Percentiles rank a stretch among this genome's conserved stretches.
Conservation (phyloP, 1,139 yeast genomes). For the Yamadazyma taylorii region DNA sequence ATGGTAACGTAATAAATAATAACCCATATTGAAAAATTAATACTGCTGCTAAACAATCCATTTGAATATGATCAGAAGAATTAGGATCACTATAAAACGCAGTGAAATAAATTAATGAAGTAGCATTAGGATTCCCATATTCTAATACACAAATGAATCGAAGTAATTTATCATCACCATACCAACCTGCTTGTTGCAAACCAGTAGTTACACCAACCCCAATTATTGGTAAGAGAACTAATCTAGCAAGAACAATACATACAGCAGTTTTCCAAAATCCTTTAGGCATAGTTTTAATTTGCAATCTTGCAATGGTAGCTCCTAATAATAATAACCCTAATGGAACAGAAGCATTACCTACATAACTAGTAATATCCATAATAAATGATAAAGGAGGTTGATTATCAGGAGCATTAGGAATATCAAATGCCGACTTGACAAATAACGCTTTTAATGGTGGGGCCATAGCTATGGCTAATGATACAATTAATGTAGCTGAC, state of each 20-base stretch:
- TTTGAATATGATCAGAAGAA: slow-evolving; percentile 62
- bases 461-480: slow-evolving; percentile 71
- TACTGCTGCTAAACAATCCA: slow-evolving; percentile 79
- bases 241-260: slow-evolving; percentile 33
- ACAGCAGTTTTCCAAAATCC: slow-evolving; percentile 69
- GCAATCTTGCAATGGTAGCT: slow-evolving; percentile 78
- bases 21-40: slow-evolving; percentile 68
- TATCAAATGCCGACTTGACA: slow-evolving; percentile 36
- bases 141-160: slow-evolving; percentile 72
- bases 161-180: slow-evolving; percentile 47
- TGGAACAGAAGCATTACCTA: slow-evolving; percentile 90
- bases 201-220: slow-evolving; percentile 51
- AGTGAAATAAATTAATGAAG: slow-evolving; percentile 79
- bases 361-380: slow-evolving; percentile 74
- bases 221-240: slow-evolving; percentile 42
- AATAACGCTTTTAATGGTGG: slow-evolving; percentile 87
- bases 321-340: slow-evolving; percentile 79
- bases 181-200: slow-evolving; percentile 46
- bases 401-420: slow-evolving; percentile 75
- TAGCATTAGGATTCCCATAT: slow-evolving; percentile 84
- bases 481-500: slow-evolving; percentile 60
- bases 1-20: slow-evolving; percentile 62
- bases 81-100: slow-evolving; percentile 76
- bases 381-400: slow-evolving; percentile 81
- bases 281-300: slow-evolving; percentile 55